Percentiles rank a stretch among this genome's conserved stretches.
phyloP scores from a whole-genome alignment of 1,284 basidiomycete genomes.

The Irpex sp. region DNA sequence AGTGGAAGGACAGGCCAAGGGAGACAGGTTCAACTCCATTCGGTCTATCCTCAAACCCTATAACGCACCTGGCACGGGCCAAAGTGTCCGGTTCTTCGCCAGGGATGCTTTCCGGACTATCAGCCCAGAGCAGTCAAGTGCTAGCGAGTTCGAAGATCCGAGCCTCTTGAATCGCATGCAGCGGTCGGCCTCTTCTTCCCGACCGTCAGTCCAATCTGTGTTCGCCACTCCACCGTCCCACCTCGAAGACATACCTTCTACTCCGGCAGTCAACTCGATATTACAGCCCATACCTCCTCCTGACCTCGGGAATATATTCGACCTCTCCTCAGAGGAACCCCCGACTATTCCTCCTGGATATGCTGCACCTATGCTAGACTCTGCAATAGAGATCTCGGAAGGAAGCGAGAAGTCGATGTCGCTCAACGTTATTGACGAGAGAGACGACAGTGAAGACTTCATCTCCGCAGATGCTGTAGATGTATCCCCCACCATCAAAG shows the following conservation, averaged over 20 bases:
- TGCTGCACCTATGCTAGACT: constrained; percentile 40
- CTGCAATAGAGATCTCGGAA: constrained; percentile 38
- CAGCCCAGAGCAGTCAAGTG: constrained; percentile 55
- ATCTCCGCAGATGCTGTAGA: constrained; percentile 19
- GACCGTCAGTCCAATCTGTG: constrained; percentile 27
- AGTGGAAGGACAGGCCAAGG: constrained; percentile 25
- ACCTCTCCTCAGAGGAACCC: constrained; percentile 44
- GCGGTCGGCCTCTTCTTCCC: constrained; percentile 18
- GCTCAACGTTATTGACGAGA: neutral
- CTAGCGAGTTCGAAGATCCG: constrained; percentile 33
- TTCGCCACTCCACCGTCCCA: constrained; percentile 30
- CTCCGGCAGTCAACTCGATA: constrained; percentile 21
- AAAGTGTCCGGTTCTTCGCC: constrained; percentile 73
- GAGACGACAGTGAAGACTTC: constrained; percentile 5
- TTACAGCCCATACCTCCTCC: constrained; percentile 31
- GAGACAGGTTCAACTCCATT: constrained; percentile 42
- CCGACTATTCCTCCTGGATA: constrained; percentile 43
- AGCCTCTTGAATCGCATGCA: constrained; percentile 38
- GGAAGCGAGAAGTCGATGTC: constrained; percentile 16
- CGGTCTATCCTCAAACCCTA: constrained; percentile 68
- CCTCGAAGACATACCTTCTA: constrained; percentile 19
- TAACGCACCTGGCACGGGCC: constrained; percentile 69
- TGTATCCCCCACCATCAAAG: constrained; percentile 7
- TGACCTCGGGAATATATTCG: constrained; percentile 44
- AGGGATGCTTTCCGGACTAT: constrained; percentile 60